Conservation (phyloP, 2,329 filamentous ascomycete species). For the Diplodia corticola region DNA sequence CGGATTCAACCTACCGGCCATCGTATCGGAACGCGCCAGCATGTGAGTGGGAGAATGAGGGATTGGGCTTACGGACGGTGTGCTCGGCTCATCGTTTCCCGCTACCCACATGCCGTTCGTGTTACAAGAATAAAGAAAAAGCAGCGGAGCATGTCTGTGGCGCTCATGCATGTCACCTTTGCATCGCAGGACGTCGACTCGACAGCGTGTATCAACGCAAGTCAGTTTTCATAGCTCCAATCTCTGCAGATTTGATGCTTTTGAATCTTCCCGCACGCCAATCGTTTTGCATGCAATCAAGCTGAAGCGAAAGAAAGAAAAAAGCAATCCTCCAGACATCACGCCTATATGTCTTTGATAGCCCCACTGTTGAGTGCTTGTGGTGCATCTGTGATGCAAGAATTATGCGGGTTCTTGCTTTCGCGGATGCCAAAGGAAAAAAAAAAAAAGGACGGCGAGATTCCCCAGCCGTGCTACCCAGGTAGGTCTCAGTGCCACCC, state of each 20-base stretch:
- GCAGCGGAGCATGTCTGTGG: not conserved
- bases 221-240: not conserved
- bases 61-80: not conserved
- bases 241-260: not conserved
- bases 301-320: not conserved
- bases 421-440: not conserved
- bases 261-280: not conserved
- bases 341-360: not conserved
- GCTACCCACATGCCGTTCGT: not conserved
- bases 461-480: not conserved
- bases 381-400: not conserved
- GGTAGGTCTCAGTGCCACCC: constrained; percentile 8
- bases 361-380: not conserved
- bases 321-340: not conserved
- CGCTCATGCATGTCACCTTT: constrained; percentile 12
- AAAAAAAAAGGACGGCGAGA: not conserved
- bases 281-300: not conserved
- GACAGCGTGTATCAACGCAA: not conserved
- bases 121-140: not conserved
- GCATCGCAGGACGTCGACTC: not conserved
- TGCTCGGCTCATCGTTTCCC: not conserved
- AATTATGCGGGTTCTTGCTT: not conserved
- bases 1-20: not conserved
- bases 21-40: not conserved
- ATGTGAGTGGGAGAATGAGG: not conserved